A percentile compares a stretch with the other conserved stretches of the same genome.
phyloP scores from a whole-genome alignment of 208 protist genomes.

The Acanthamoeba lenticulata region DNA sequence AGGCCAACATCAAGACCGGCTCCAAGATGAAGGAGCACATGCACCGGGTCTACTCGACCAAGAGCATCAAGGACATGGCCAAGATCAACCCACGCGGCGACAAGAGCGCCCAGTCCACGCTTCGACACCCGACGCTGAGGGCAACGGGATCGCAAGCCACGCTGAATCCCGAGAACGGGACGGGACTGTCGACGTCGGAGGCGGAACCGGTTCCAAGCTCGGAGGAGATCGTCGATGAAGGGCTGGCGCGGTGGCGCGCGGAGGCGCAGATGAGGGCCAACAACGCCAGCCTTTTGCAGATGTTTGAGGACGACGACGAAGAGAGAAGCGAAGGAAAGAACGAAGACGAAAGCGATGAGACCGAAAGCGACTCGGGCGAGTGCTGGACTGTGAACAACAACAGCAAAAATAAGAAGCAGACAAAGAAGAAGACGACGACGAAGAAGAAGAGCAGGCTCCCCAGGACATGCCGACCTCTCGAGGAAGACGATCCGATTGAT shows the following conservation, averaged over 20 bases:
- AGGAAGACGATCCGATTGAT: neutral
- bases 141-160: no score
- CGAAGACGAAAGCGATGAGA: neutral
- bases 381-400: no score
- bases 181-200: no score
- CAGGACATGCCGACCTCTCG: neutral
- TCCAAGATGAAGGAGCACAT: neutral
- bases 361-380: neutral
- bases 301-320: neutral
- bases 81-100: neutral
- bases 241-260: neutral
- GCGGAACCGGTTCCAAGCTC: no score
- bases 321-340: neutral
- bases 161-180: no score
- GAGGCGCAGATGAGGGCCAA: neutral
- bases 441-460: no score
- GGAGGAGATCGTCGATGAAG: neutral
- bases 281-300: neutral
- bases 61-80: neutral
- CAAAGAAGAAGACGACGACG: no score
- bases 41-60: neutral
- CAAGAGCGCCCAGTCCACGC: no score
- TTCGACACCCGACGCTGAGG: no score
- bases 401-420: no score
- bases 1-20: neutral